Percentiles rank a stretch among this genome's conserved stretches.
phyloP scores from a whole-genome alignment of 148 eudicot species.

The Drosera capensis region DNA sequence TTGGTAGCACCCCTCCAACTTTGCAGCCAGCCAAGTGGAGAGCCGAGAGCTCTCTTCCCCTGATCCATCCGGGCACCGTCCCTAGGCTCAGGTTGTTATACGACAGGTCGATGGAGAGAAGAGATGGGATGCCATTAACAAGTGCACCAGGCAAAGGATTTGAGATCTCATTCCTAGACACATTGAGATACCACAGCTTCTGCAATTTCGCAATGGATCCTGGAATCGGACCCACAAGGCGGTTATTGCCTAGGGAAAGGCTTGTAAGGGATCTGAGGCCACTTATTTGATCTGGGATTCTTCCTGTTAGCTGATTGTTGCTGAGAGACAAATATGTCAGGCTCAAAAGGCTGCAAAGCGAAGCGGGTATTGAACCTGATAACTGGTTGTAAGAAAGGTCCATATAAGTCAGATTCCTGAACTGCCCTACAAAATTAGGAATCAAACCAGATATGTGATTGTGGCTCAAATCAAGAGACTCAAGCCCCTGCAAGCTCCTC shows the following conservation, averaged over 20 bases:
- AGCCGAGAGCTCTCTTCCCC: slow-evolving; percentile 37
- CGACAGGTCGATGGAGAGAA: slow-evolving; percentile 62
- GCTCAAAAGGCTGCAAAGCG: slow-evolving; percentile 26
- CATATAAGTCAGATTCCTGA: slow-evolving; percentile 32
- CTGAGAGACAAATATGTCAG: slow-evolving; percentile 46
- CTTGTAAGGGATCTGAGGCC: slow-evolving; percentile 43
- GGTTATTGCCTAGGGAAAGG: slow-evolving; percentile 38
- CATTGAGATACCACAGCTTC: slow-evolving; percentile 59
- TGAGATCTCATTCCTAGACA: slow-evolving; percentile 50
- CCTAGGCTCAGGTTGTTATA: slow-evolving; percentile 40
- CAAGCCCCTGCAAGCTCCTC: slow-evolving; percentile 20
- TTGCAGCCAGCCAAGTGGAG: slow-evolving; percentile 63
- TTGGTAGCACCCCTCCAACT: slow-evolving; percentile 47
- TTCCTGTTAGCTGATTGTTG: slow-evolving; percentile 48
- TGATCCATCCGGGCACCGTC: slow-evolving; percentile 58
- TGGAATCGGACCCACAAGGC: slow-evolving; percentile 49
- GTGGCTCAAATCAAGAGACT: slow-evolving; percentile 51
- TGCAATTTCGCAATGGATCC: slow-evolving; percentile 34
- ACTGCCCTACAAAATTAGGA: slow-evolving; percentile 44
- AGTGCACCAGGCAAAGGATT: slow-evolving; percentile 39
- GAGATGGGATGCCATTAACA: slow-evolving; percentile 41
- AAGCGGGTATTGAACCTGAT: slow-evolving; percentile 44
- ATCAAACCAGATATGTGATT: slow-evolving; percentile 48
- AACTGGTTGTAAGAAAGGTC: slow-evolving; percentile 48
- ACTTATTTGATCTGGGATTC: slow-evolving; percentile 33